Base-by-base conservation (phyloP, 2,329 filamentous ascomycete species). In the Trichophyton rubrum region DNA sequence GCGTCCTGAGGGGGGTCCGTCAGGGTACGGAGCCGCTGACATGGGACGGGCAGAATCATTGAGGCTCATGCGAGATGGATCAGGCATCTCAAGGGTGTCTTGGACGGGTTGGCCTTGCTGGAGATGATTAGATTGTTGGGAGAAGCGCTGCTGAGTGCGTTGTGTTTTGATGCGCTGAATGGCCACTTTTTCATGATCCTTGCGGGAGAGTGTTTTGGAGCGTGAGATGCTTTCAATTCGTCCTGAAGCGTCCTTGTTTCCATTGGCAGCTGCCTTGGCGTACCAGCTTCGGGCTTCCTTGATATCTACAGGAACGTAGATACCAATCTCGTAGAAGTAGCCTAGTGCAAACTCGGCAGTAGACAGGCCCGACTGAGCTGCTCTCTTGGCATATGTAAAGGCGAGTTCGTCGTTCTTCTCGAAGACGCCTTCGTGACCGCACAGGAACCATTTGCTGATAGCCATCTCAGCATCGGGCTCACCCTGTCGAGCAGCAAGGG, bases 401-500 rank as follows among this genome's bases (percentile, higher is more conserved):
- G 93, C 92, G 56, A 97, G 77, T 70, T 92, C 88, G 74, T 99
- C 93, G 68, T 96, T 97, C 80, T 97, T 97, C 62, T 89, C 83
- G 70, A 99, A 96, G 5, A 95, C 81, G 22, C 87, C 87, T 66
- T 97, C 92, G 65, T 93, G 91, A 2, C 93, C 93, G 69, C 95
- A 97, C 30, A 99, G 80, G 71, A 97, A 99, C 93, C 93, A 99
- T 74, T 96, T 93, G 74, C 92, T 97, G 63, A 99, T 90, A 30
- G 92, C 90, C 75, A 99, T 88, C 62, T 96, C 90, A 0, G 92
- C 93, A 72, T 99, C 93, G 0, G 90, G 80, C 68, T 97, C 90
- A 17, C 91, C 92, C 75, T 97, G 93, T 65, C 88, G 86, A 11
- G 93, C 88, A 22, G 93, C 92, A 35, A 99, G 80, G 41, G 90